Evolutionary conservation across 768 basidiomycete genomes (phyloP), one percentile per base, ranked within the genome.

Genomic region (Daedaleopsis sinensis): DNA sequence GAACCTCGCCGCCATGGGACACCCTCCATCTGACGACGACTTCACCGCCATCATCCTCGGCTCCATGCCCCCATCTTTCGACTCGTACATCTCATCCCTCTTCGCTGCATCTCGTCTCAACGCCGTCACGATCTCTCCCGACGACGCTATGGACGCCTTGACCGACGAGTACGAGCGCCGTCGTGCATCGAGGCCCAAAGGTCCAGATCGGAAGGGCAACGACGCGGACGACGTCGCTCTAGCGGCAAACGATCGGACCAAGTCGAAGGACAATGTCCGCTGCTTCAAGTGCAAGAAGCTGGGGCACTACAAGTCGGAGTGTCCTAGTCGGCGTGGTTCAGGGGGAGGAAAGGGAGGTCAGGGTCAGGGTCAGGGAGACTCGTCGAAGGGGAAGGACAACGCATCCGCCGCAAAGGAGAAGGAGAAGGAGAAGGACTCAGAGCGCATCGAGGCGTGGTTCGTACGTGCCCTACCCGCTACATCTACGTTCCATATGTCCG

Each of bases 11-110:
- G 67, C 71, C 0, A 73, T 77, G 67, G 75, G 74, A 19, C 58
- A 68, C 3, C 56, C 69, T n/a, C 70, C 73, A 3, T 32, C 65
- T 0, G 71, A 77, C 12, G 66, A 72, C 8, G 72, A 77, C 44
- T 73, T 75, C 55, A 68, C 68, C 27, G 67, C 69, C 3, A 76
- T 78, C 48, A 68, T 78, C 36, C 67, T 76, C 35, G 58, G 63
- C 18, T 79, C 77, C 4, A 70, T 79, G 15, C 77, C 77, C n/a
- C n/a, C 50, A 6, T 74, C 71, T 19, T 79, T 74, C 58, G 72
- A 75, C 55, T 50, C 73, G 32, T 70, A 64, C 48, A 65, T 76
- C 56, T 69, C 74, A n/a, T 59, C 73, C 23, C 53, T 78, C 35
- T 67, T 63, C 16, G 68, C 72, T 2, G 69, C 73, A 1, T 60